These are phyloP conservation scores for Penicillium sumatraense DNA, from an alignment of 2,329 filamentous ascomycete species.

Conservation along the genomic window DNA sequence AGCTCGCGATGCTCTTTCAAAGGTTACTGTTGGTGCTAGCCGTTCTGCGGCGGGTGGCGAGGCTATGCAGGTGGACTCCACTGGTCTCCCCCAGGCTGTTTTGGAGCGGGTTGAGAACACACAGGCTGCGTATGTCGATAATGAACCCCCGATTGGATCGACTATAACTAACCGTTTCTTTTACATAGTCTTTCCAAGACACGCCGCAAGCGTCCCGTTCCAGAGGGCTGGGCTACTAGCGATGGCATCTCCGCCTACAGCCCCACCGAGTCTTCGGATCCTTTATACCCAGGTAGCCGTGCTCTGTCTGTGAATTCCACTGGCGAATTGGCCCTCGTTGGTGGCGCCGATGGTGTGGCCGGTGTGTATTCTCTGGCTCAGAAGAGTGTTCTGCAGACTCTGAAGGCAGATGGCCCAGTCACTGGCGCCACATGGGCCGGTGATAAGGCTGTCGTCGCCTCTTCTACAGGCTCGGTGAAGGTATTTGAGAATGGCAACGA, in stretches of 20 bases:
- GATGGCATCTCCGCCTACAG: constrained; percentile 70
- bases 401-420: constrained; percentile 68
- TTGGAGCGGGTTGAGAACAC: constrained; percentile 76
- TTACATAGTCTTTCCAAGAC: constrained; percentile 75
- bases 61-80: constrained; percentile 89
- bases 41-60: constrained; percentile 65
- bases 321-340: constrained; percentile 72
- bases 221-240: constrained; percentile 79
- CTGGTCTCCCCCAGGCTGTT: constrained; percentile 74
- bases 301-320: constrained; percentile 62
- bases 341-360: constrained; percentile 73
- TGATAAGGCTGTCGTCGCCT: constrained; percentile 72
- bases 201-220: constrained; percentile 85
- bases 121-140: constrained; percentile 73
- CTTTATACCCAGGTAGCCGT: constrained; percentile 63
- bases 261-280: constrained; percentile 57
- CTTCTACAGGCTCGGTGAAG: constrained; percentile 77
- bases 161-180: constrained; percentile 21
- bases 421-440: constrained; percentile 66
- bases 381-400: constrained; percentile 72
- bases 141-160: background rate
- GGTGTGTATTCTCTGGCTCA: constrained; percentile 80
- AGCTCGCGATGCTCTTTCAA: constrained; percentile 84
- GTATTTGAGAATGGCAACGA: constrained; percentile 75
- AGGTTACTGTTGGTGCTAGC: constrained; percentile 72